phyloP scores from a whole-genome alignment of 768 basidiomycete species.

The Paxillus involutus region DNA sequence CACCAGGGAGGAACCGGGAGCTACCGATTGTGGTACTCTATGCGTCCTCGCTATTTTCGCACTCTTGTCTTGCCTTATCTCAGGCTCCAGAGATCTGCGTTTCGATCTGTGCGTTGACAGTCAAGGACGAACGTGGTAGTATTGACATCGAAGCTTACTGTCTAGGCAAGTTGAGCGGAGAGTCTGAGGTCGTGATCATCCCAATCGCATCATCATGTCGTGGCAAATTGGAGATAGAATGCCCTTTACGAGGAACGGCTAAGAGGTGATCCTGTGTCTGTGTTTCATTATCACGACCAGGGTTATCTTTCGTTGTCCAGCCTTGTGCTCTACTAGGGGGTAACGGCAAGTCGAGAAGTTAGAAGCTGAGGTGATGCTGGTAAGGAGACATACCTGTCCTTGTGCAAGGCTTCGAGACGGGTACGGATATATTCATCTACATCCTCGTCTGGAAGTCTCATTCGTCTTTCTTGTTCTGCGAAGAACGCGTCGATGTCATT shows the following conservation, averaged over 20 bases:
- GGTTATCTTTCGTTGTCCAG: background rate
- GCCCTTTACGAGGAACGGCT: background rate
- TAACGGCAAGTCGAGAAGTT: background rate
- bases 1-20: background rate
- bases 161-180: background rate
- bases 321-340: constrained; percentile 4
- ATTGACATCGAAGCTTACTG: constrained; percentile 9
- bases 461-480: constrained; percentile 51
- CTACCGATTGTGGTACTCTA: background rate
- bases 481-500: constrained; percentile 49
- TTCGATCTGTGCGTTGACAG: constrained; percentile 6
- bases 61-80: background rate
- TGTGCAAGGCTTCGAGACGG: constrained; percentile 15
- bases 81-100: background rate
- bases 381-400: constrained; percentile 13
- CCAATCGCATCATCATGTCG: background rate
- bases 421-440: constrained; percentile 46
- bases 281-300: background rate
- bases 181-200: background rate
- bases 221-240: background rate
- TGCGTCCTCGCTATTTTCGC: background rate
- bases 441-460: constrained; percentile 55
- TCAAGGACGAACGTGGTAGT: background rate
- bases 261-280: background rate
- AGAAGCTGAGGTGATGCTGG: background rate